A percentile compares a stretch with the other conserved stretches of the same genome.
These are phyloP conservation scores for Golubevia pallescens DNA, from an alignment of 1,284 basidiomycete species.

Conservation along the genomic window DNA sequence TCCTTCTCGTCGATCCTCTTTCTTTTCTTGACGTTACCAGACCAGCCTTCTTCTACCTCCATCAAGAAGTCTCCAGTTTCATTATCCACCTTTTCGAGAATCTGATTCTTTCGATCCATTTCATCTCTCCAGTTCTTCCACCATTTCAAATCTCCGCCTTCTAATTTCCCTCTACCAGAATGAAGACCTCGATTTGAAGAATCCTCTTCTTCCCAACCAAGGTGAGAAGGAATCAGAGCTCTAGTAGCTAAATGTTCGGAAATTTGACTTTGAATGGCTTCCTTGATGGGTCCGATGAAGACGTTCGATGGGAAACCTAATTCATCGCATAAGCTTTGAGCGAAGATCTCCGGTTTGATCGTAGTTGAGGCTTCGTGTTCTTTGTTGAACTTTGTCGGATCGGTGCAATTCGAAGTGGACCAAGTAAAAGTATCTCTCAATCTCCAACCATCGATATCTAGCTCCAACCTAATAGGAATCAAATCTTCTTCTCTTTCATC, in stretches of 20 bases:
- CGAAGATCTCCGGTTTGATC: constrained; percentile 49
- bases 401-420: constrained; percentile 44
- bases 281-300: constrained; percentile 52
- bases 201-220: not conserved
- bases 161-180: constrained; percentile 9
- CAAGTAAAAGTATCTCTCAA: constrained; percentile 61
- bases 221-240: constrained; percentile 19
- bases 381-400: no score
- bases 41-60: no score
- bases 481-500: constrained; percentile 26
- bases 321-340: constrained; percentile 55
- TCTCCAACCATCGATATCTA: constrained; percentile 58
- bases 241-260: constrained; percentile 41
- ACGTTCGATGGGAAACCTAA: constrained; percentile 45
- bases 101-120: not conserved
- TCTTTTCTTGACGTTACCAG: no score
- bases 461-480: constrained; percentile 59
- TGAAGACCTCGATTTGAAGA: constrained; percentile 1
- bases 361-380: constrained; percentile 13
- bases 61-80: no score
- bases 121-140: constrained; percentile 10
- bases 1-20: no score
- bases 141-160: constrained; percentile 11
- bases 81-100: no score
- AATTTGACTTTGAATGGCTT: constrained; percentile 49